Evolutionary conservation across 768 basidiomycete genomes (phyloP).

Genomic region (Trametes villosa): DNA sequence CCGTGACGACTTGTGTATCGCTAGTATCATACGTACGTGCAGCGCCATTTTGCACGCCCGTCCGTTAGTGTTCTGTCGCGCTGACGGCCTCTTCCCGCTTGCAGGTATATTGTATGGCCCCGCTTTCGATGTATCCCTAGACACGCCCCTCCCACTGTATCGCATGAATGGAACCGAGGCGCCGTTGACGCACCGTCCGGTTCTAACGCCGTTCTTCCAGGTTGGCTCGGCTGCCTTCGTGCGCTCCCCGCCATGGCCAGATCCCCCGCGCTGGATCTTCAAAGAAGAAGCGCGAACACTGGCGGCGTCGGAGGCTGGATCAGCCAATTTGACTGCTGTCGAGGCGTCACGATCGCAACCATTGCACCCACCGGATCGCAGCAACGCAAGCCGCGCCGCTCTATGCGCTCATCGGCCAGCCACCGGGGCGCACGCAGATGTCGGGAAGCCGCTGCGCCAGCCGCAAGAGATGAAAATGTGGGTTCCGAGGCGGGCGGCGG

Average conservation of each 20-base stretch:
- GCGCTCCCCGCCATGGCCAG: not conserved
- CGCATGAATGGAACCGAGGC: constrained; percentile 9
- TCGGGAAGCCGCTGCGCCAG: not conserved
- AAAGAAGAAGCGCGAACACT: no score
- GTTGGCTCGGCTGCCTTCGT: not conserved
- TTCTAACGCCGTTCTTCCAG: constrained; percentile 8
- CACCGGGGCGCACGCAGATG: not conserved
- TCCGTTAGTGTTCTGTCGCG: not conserved
- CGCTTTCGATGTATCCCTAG: constrained; percentile 17
- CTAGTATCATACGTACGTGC: constrained; percentile 3
- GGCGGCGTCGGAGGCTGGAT: not conserved
- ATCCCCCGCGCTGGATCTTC: constrained; percentile 7
- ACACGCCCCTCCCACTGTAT: constrained; percentile 5
- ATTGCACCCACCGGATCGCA: not conserved
- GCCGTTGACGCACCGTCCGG: no score
- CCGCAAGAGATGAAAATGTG: no score
- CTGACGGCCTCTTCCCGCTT: not conserved
- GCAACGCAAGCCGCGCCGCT: not conserved
- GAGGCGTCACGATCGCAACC: not conserved
- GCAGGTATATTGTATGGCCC: constrained; percentile 1
- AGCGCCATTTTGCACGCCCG: not conserved
- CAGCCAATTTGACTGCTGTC: constrained; percentile 8
- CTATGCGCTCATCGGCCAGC: not conserved
- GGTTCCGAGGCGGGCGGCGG: not conserved
- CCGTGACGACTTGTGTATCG: constrained; percentile 3